Base-by-base conservation (phyloP, 257 asterid genomes). In the Solanum sparsipilum region DNA sequence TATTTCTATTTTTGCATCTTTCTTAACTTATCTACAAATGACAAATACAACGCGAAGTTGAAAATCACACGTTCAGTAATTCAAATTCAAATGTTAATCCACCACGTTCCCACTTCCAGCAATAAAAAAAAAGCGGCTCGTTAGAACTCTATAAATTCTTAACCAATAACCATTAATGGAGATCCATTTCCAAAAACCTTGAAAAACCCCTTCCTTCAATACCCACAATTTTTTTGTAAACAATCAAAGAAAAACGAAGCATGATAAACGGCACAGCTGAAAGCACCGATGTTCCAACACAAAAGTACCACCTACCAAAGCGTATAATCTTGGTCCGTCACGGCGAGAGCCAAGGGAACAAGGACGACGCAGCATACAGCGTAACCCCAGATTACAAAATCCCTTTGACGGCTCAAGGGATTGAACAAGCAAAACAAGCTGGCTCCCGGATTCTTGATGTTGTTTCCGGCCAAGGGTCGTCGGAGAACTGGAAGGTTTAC, bases 311-410 rank as follows among this genome's bases (percentile, higher is more conserved):
- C 70, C 93, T 94, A 21, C 99, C 99, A 1, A 96, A 96, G 91
- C 95, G 99, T 67, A 96, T 96, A 89, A 94, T 96, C 36, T 93
- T 96, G 27, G 93, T 96, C 86, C 99, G 99, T 29, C 99, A 96
- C 89, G 99, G 98, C 89, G 97, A 96, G 91, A 93, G 98, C 91
- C 94, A 94, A 87, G 98, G 98, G 1, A 96, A 96, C 91, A 92
- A 90, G 13, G 96, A 96, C 91, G 98, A 94, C 31, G 52, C 88
- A 1, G 93, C 98, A 58, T 96, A 96, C 91, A 5, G 92, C 85
- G 75, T 92, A 83, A 96, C 95, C 72, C 99, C 99, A 0, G 99
- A 96, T 91, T 90, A 95, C 94, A 93, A 91, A 89, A 93, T 96
- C 63, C 97, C 97, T 25, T 87, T 96, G 34, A 96, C 99, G 18